Evolutionary conservation across 345 rosid genomes (phyloP), one percentile per base, ranked within the genome.

Genomic region (Dipteronia sinensis): DNA sequence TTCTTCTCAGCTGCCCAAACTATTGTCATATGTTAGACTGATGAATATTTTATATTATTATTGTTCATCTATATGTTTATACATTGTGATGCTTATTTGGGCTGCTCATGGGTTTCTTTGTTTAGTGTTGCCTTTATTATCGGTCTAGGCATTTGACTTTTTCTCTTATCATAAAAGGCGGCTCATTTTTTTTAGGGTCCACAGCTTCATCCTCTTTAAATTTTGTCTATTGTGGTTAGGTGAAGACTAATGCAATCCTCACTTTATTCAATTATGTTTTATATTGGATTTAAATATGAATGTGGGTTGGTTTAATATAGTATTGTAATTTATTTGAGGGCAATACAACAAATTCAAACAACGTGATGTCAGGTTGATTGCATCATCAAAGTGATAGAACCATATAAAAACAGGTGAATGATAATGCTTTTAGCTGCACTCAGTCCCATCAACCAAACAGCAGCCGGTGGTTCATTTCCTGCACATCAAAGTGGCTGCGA

Each of bases 381-480:
- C 38, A 34, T 34, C 38, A 34, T 34, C 38, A 34, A 34, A 34
- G 38, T 34, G 38, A 34, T 4, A 34, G 38, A 34, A 34, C 38
- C 38, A 34, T 4, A 34, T 34, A 34, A 58, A 22, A 20, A 62
- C 20, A 27, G 6, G 29, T 34, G 17, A 67, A 25, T 76, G 72
- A 47, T 38, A 22, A 42, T 51, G 78, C 6, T 40, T 29, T 51
- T 47, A 34, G 77, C 71, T 76, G 65, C 25, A 2, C 19, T 20
- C 65, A 25, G 46, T 38, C 2, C 17, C 59, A 25, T 59, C 5
- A 19, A 17, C 51, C 51, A 53, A 22, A 61, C 53, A 11, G 64
- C 53, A 66, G 79, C 62, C 22, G 19, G 10, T 64, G 76, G 63
- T 77, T 69, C 29, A 55, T 74, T 69, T 38, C 63, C 13, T 29